Evolutionary conservation across 2,329 filamentous ascomycete species (phyloP), one percentile per base, ranked within the genome.

Genomic region (Lecanosticta acicola): DNA sequence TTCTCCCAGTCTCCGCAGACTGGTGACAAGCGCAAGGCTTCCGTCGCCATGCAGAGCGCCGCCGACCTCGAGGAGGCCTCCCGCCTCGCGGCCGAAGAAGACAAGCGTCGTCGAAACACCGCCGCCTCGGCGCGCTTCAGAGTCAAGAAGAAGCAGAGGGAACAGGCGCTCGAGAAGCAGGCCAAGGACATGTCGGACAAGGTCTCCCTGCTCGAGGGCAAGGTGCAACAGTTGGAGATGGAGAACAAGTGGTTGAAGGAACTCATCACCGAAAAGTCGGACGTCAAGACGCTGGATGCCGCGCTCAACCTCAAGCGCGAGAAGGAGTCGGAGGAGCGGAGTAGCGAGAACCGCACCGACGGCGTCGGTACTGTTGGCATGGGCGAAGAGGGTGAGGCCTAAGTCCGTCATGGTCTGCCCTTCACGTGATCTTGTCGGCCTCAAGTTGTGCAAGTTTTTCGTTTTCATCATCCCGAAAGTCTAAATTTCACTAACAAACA

Each of bases 101-200:
- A 76, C 65, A 76, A 76, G 63, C 72, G 73, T 39, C 71, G 73
- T 26, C 71, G 73, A 49, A 76, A 76, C 63, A 76, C 73, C 1
- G 73, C 73, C 32, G 73, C 73, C n/a, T 71, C 67, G 45, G 73
- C 73, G 13, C 70, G 73, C 35, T 76, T 76, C 68, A 71, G 73
- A 38, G 68, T 76, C 50, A 76, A 76, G 68, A 76, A 76, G 71
- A 76, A 76, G 70, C 71, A 75, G 59, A 70, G 73, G 37, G 73
- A 76, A 60, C 70, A 73, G 54, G 70, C 68, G 7, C 68, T 76
- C 35, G 73, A 76, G 66, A 71, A 73, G 65, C 68, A 68, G 16
- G 67, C 71, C 39, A 73, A 73, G 61, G 73, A 75, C 42, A 75
- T 75, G 70, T 65, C 64, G 26, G 73, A 75, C 48, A 69, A 71